Conservation (phyloP, 2,329 filamentous ascomycete species). For the Fonsecaea multimorphosa region DNA sequence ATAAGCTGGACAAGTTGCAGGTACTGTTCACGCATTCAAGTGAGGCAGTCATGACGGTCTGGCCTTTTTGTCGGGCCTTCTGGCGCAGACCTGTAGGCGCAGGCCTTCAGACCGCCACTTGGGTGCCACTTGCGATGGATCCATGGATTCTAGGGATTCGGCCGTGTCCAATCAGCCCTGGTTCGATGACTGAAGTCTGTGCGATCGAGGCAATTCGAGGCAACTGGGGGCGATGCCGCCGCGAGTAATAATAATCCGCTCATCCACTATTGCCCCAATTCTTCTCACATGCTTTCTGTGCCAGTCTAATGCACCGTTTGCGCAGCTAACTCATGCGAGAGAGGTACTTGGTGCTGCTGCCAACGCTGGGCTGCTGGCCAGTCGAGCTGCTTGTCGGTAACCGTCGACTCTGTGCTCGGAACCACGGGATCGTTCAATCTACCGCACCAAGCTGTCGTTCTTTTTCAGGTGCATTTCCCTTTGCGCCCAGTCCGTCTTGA, state of each 20-base stretch:
- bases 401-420: constrained; percentile 1
- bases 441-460: not conserved
- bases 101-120: too few species aligned
- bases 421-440: not conserved
- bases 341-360: not conserved
- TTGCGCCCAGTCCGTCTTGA: constrained; percentile 28
- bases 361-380: not conserved
- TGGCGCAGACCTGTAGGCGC: constrained; percentile 9
- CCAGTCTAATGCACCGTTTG: not conserved
- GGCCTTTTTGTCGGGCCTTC: not conserved
- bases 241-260: constrained; percentile 7
- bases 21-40: not conserved
- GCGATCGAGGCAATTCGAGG: constrained; percentile 1
- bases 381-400: not conserved
- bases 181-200: constrained; percentile 11
- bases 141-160: constrained; percentile 17
- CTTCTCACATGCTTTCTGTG: constrained; percentile 9
- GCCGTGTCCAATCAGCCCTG: constrained; percentile 25
- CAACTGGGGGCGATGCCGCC: constrained; percentile 8
- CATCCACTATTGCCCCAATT: not conserved
- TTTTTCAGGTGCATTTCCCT: constrained; percentile 24
- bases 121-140: constrained; percentile 30
- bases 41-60: constrained; percentile 24
- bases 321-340: not conserved
- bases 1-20: not conserved